Percentiles rank a stretch among this genome's conserved stretches.
phyloP scores from a whole-genome alignment of 768 basidiomycete genomes.

The Scleroderma bovista region DNA sequence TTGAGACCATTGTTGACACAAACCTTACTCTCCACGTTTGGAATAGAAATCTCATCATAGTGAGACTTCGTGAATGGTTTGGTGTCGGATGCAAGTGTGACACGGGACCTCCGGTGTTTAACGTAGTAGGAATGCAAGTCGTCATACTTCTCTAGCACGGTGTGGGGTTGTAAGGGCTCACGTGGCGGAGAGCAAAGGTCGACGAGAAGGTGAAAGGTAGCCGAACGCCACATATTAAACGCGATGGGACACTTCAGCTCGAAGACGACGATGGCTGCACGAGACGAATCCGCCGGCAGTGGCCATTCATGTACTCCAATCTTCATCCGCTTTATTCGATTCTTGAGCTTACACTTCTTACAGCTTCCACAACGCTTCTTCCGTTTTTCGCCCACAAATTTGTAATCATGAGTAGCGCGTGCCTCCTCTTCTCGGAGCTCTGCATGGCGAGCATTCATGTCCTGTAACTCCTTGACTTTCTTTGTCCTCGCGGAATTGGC shows the following conservation, averaged over 20 bases:
- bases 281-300: slow-evolving; percentile 22
- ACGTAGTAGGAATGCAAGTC: slow-evolving; percentile 10
- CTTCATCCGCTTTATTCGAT: slow-evolving; percentile 10
- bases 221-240: slow-evolving; percentile 34
- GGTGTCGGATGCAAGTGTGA: slow-evolving; percentile 20
- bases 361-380: slow-evolving; percentile 7
- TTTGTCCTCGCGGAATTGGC: slow-evolving; percentile 10
- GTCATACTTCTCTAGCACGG: slow-evolving; percentile 9
- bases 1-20: neutral
- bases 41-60: slow-evolving; percentile 11
- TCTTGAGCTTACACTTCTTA: slow-evolving; percentile 21
- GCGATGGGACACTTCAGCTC: too few species aligned
- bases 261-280: slow-evolving; percentile 21
- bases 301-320: slow-evolving; percentile 41
- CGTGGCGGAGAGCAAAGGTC: slow-evolving; percentile 23
- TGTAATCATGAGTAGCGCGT: neutral
- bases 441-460: slow-evolving; percentile 12
- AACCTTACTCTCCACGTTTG: neutral
- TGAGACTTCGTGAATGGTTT: slow-evolving; percentile 17
- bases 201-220: slow-evolving; percentile 31
- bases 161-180: slow-evolving; percentile 5
- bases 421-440: neutral
- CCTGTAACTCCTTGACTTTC: neutral
- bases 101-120: neutral
- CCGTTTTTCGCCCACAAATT: neutral